Percentiles rank a stretch among this genome's conserved stretches.
Evolutionary conservation across 2,329 filamentous ascomycete genomes (phyloP).

Genomic region (Phaeosphaeria sp.): DNA sequence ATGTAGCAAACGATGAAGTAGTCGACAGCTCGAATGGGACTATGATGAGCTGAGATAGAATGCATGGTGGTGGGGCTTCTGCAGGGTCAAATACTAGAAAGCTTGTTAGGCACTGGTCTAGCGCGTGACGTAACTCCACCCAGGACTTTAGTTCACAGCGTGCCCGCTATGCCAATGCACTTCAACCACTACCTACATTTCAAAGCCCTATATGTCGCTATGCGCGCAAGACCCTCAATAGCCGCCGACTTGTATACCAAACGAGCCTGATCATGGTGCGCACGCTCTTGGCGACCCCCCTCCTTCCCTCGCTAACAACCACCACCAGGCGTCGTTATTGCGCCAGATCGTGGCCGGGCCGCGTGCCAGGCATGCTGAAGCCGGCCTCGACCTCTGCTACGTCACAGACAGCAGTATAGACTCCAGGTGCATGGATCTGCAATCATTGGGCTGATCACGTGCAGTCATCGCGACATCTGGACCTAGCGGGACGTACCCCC

Average conservation of each 20-base stretch:
- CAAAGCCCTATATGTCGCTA: not conserved
- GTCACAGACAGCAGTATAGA: constrained; percentile 76
- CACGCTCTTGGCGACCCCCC: not conserved
- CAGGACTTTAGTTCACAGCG: not conserved
- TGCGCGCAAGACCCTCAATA: not conserved
- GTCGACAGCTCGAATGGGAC: not conserved
- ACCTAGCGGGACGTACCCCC: constrained; percentile 85
- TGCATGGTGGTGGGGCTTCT: not conserved
- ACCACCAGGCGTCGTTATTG: constrained; percentile 61
- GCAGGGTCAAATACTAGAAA: not conserved
- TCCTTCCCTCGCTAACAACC: not conserved
- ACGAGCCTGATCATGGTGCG: constrained; percentile 15
- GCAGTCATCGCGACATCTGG: constrained; percentile 77
- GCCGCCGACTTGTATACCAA: not conserved
- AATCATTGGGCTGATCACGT: constrained; percentile 46
- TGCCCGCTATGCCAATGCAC: not conserved
- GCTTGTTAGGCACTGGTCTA: not conserved
- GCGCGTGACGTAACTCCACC: constrained; percentile 1
- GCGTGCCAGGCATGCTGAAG: constrained; percentile 81
- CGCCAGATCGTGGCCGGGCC: constrained; percentile 92
- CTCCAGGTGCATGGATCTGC: constrained; percentile 51
- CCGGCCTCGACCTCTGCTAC: constrained; percentile 92
- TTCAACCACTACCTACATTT: not conserved
- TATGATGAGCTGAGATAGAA: not conserved
- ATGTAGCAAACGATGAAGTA: not conserved